Evolutionary conservation across 192 early-diverging fungal species (phyloP), one percentile per base, ranked within the genome.

Genomic region (Hyaloraphidium curvatum): DNA sequence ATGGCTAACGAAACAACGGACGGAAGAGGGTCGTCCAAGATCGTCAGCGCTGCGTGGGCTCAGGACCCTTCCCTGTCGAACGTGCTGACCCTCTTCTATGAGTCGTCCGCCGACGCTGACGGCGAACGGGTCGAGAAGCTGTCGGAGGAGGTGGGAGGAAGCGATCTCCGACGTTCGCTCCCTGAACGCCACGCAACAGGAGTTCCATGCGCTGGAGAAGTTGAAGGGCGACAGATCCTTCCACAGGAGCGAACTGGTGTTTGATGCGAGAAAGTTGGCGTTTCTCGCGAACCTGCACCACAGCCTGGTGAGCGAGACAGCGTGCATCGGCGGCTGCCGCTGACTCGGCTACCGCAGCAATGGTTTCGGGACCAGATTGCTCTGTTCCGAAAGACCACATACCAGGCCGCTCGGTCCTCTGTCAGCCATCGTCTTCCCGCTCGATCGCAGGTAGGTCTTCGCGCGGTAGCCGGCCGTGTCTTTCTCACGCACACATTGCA

Each of bases 151-250:
- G n/a, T n/a, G n/a, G n/a, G n/a, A n/a, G n/a, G n/a, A n/a, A n/a
- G n/a, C n/a, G n/a, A n/a, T n/a, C n/a, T n/a, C n/a, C n/a, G n/a
- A n/a, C n/a, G n/a, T n/a, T n/a, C n/a, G n/a, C n/a, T n/a, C n/a
- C n/a, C n/a, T n/a, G n/a, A n/a, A n/a, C n/a, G n/a, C n/a, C n/a
- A n/a, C 43, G 11, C 26, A 69, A 3, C 60, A 80, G 73, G 90
- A 94, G 77, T 84, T 82, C 0, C 63, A 60, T 33, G 40, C 80
- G 33, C 84, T 91, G 59, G 64, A 83, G 64, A 73, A 71, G 11
- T 68, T 91, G 19, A 91, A 90, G 56, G 67, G 76, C 0, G 87
- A 87, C 52, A 64, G 88, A 21, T 78, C 80, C 1, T 71, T 95
- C 26, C 68, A 81, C 41, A 59, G 74, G 11, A 71, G 73, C 54